These are phyloP conservation scores for Solanum phureja DNA, from an alignment of 257 asterid species.

Conservation along the genomic window DNA sequence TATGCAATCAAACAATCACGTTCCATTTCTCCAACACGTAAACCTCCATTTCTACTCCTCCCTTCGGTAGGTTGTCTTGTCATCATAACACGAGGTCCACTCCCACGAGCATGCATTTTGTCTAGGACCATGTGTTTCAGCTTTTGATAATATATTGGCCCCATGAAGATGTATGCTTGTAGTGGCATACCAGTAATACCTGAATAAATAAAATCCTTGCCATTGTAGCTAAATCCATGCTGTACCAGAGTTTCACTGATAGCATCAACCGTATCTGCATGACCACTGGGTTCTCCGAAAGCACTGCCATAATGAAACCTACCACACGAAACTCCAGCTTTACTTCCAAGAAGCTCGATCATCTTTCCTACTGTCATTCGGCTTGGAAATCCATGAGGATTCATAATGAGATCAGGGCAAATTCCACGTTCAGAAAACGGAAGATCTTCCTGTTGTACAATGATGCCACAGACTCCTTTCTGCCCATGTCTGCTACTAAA, in stretches of 20 bases:
- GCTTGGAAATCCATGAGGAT: slow-evolving; percentile 99
- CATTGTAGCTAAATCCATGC: slow-evolving; percentile 86
- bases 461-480: slow-evolving; percentile 95
- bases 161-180: slow-evolving; percentile 95
- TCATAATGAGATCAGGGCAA: slow-evolving; percentile 96
- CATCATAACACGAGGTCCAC: slow-evolving; percentile 76
- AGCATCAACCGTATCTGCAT: slow-evolving; percentile 82
- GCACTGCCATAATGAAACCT: slow-evolving; percentile 96
- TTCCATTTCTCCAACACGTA: slow-evolving; percentile 98
- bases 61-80: slow-evolving; percentile 99
- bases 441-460: slow-evolving; percentile 89
- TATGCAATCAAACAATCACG: slow-evolving; percentile 97
- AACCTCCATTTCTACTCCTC: slow-evolving; percentile 85
- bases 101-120: slow-evolving; percentile 97
- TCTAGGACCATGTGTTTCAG: slow-evolving; percentile 97
- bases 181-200: slow-evolving; percentile 92
- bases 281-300: slow-evolving; percentile 97
- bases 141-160: slow-evolving; percentile 97
- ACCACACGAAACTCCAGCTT: slow-evolving; percentile 96
- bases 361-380: slow-evolving; percentile 99
- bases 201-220: slow-evolving; percentile 71
- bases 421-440: slow-evolving; percentile 96
- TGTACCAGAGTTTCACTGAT: slow-evolving; percentile 92
- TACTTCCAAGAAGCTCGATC: slow-evolving; percentile 95
- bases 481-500: slow-evolving; percentile 99